phyloP scores from a whole-genome alignment of 305 asterid species.

The Andrographis paniculata region DNA sequence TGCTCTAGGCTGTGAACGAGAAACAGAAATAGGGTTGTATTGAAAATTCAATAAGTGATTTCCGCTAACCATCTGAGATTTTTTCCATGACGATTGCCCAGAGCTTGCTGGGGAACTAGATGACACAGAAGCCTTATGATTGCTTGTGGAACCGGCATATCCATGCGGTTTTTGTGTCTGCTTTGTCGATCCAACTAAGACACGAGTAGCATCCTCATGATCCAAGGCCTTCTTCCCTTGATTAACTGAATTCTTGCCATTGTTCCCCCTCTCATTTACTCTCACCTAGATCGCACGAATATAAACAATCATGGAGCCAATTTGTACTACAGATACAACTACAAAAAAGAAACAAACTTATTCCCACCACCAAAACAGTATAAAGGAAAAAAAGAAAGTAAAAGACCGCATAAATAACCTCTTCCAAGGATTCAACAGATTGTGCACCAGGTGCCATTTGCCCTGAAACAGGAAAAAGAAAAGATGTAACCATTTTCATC shows the following conservation, averaged over 20 bases:
- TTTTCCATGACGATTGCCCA: constrained; percentile 41
- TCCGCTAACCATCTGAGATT: constrained; percentile 56
- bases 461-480: constrained; percentile 28
- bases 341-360: neutral
- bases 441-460: constrained; percentile 27
- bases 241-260: constrained; percentile 24
- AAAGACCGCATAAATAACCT: constrained; percentile 26
- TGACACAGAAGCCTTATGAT: constrained; percentile 27
- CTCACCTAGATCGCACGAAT: constrained; percentile 37
- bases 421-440: constrained; percentile 39
- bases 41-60: constrained; percentile 91
- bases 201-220: constrained; percentile 17
- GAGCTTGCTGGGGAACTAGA: constrained; percentile 33
- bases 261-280: constrained; percentile 22
- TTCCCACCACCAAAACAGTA: neutral
- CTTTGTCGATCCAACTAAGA: constrained; percentile 22
- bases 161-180: constrained; percentile 26
- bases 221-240: constrained; percentile 25
- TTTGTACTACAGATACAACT: constrained; percentile 2
- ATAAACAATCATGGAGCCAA: constrained; percentile 7
- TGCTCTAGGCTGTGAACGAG: constrained; percentile 49
- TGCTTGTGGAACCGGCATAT: constrained; percentile 19
- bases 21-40: constrained; percentile 64
- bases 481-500: constrained; percentile 10
- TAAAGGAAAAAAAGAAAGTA: neutral